These are phyloP conservation scores for Pseudogymnoascus sp. DNA, from an alignment of 2,329 filamentous ascomycete genomes.

Conservation along the genomic window DNA sequence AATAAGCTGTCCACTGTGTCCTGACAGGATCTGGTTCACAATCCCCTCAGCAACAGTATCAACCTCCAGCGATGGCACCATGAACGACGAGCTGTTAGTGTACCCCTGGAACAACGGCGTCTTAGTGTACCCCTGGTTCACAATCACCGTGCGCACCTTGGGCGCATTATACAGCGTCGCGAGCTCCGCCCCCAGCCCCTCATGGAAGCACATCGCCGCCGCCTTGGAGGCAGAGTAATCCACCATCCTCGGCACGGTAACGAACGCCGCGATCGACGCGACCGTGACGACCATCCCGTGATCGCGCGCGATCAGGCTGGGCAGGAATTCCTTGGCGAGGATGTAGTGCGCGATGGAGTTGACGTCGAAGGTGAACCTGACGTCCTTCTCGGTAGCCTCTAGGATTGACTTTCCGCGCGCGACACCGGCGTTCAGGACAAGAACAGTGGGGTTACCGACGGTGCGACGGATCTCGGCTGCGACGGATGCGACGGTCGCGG, in stretches of 20 bases:
- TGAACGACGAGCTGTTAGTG: constrained; percentile 39
- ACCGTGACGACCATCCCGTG: constrained; percentile 69
- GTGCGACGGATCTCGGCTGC: constrained; percentile 44
- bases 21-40: constrained; percentile 48
- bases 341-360: constrained; percentile 62
- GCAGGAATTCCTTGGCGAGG: constrained; percentile 58
- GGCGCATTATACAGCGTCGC: constrained; percentile 51
- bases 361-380: constrained; percentile 61
- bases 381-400: constrained; percentile 44
- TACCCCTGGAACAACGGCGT: constrained; percentile 53
- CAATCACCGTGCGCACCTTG: constrained; percentile 55
- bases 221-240: constrained; percentile 62
- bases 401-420: constrained; percentile 54
- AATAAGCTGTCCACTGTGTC: constrained; percentile 47
- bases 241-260: constrained; percentile 52
- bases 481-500: constrained; percentile 41
- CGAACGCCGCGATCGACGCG: constrained; percentile 53
- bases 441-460: constrained; percentile 56
- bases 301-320: constrained; percentile 51
- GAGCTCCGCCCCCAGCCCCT: constrained; percentile 53
- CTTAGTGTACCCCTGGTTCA: constrained; percentile 55
- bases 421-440: constrained; percentile 66
- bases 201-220: constrained; percentile 58
- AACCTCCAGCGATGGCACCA: constrained; percentile 46
- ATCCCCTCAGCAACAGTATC: constrained; percentile 58